Evolutionary conservation across 179 eudicot genomes (phyloP), one percentile per base, ranked within the genome.

Genomic region (Beta corolliflora): DNA sequence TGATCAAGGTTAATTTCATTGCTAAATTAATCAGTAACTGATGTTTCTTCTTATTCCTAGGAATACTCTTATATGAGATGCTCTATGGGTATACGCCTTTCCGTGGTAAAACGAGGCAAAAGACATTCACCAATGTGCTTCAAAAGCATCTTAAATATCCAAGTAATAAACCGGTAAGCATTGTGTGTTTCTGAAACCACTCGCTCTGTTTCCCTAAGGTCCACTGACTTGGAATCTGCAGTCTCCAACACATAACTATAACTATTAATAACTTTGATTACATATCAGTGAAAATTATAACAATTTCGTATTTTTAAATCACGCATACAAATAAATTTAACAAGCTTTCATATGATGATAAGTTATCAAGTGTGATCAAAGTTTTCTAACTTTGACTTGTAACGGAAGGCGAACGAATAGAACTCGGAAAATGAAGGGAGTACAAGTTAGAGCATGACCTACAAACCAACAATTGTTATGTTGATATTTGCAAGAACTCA

Each of bases 101-200:
- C 80, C 91, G 99, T 80, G 98, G 98, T 80, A 94, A 96, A 90
- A 93, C 98, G 14, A 93, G 99, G 90, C 99, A 96, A 86, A 94
- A 87, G 88, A 96, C 99, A 59, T 96, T 96, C 79, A 83, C 97
- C 54, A 96, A 94, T 19, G 78, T 96, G 73, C 94, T 96, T 81
- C 95, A 90, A 75, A 96, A 92, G 85, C 91, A 92, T 77, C 83
- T 94, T 16, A 96, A 91, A 75, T 96, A 91, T 82, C 97, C 98
- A 18, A 87, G 86, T 73, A 90, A 85, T 81, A 90, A 82, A 87
- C 86, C 87, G 89, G 99, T 94, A 67, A 81, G 85, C 59, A 44
- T 55, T 14, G n/a, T 25, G 50, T 52, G 54, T 3, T 52, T 9
- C 21, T 9, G 66, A 8, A 36, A 21, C 48, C 59, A 21, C 7